Evolutionary conservation across 257 asterid species (phyloP).

Genomic region (Salvia splendens): DNA sequence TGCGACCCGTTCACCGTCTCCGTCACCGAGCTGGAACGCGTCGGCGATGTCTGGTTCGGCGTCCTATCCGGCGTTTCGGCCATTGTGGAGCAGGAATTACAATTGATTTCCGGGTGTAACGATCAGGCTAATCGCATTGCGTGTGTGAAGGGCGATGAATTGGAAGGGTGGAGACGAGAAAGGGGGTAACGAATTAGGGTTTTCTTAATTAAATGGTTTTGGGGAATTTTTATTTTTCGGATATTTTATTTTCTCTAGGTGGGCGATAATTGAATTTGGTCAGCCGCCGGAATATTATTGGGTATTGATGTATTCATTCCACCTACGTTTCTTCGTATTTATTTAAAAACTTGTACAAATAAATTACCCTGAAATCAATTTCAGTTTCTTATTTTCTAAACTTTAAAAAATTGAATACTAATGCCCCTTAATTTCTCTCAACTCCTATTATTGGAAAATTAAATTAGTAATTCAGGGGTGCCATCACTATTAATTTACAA

Average conservation of each 20-base stretch:
- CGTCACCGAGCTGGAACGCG: slow-evolving; percentile 73
- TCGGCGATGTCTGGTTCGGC: slow-evolving; percentile 46
- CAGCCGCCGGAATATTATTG: too few species aligned
- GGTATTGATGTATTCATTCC: too few species aligned
- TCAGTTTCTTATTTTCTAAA: too few species aligned
- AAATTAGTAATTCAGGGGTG: too few species aligned
- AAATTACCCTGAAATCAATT: too few species aligned
- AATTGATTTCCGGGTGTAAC: not conserved
- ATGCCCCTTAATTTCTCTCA: too few species aligned
- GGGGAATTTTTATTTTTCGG: slow-evolving; percentile 13
- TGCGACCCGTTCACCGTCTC: slow-evolving; percentile 81
- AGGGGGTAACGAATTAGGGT: slow-evolving; percentile 15
- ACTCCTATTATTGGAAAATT: too few species aligned
- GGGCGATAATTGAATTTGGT: too few species aligned
- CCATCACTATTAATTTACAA: too few species aligned
- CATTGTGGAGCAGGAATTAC: slow-evolving; percentile 20
- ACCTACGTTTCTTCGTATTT: too few species aligned
- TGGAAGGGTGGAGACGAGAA: slow-evolving; percentile 20
- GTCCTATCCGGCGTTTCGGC: slow-evolving; percentile 40
- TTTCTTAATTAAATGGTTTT: slow-evolving; percentile 16
- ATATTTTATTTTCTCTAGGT: not conserved
- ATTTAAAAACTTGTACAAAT: too few species aligned
- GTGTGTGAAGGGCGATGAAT: slow-evolving; percentile 15
- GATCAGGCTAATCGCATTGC: slow-evolving; percentile 13
- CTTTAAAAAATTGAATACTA: too few species aligned